Evolutionary conservation across 768 basidiomycete species (phyloP).

Genomic region (Termitomyces sp.): DNA sequence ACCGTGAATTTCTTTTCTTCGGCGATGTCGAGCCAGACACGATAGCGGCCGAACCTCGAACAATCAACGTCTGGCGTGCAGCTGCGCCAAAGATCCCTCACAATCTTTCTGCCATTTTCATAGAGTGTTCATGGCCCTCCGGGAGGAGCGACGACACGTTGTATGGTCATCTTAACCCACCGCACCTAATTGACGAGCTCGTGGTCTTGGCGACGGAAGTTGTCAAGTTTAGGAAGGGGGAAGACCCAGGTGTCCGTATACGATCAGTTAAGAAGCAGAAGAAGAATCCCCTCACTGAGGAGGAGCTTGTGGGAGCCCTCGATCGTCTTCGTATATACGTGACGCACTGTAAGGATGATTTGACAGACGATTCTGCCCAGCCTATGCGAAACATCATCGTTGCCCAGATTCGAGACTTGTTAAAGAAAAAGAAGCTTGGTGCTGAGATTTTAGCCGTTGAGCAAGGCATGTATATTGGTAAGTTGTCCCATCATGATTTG

Average conservation of each 20-base stretch:
- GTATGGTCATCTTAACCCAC: constrained; percentile 86
- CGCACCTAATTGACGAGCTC: constrained; percentile 76
- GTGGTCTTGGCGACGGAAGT: constrained; percentile 66
- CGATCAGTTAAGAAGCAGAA: constrained; percentile 34
- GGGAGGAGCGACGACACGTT: constrained; percentile 64
- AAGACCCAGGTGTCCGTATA: constrained; percentile 18
- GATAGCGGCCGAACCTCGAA: constrained; percentile 55
- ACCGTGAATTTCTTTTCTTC: constrained; percentile 84
- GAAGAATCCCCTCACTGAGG: constrained; percentile 33
- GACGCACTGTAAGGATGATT: constrained; percentile 83
- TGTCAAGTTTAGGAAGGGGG: constrained; percentile 34
- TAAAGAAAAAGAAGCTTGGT: constrained; percentile 61
- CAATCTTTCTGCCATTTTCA: constrained; percentile 75
- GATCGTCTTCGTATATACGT: constrained; percentile 68
- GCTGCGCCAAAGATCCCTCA: constrained; percentile 77
- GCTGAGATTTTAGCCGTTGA: constrained; percentile 65
- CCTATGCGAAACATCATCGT: constrained; percentile 67
- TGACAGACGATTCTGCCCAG: constrained; percentile 40
- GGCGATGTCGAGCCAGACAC: constrained; percentile 92
- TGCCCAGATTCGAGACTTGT: constrained; percentile 64
- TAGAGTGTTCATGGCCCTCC: constrained; percentile 89
- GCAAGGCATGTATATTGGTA: constrained; percentile 82
- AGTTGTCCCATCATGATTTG: constrained; percentile 23
- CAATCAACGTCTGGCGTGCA: constrained; percentile 71
- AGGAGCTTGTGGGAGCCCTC: constrained; percentile 50